phyloP scores from a whole-genome alignment of 768 basidiomycete genomes.

The Serpula lacrymans region DNA sequence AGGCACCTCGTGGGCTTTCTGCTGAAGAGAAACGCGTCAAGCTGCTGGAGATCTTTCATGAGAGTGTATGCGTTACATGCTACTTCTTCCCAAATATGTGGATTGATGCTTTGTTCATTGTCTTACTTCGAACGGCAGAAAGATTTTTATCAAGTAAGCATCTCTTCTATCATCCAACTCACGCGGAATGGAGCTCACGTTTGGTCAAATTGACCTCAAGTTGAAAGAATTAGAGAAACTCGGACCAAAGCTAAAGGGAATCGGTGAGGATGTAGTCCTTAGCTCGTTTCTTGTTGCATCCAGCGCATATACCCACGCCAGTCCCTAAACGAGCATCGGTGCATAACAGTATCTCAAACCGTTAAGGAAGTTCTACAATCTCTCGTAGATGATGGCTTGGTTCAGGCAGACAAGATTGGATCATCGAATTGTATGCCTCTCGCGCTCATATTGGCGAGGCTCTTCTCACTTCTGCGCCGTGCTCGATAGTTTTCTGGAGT shows the following conservation, averaged over 20 bases:
- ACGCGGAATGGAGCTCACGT: neutral
- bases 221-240: constrained; percentile 92
- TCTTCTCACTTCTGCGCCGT: neutral
- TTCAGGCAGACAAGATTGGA: constrained; percentile 89
- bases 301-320: too few relatives aligned
- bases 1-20: constrained; percentile 84
- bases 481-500: constrained; percentile 97
- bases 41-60: constrained; percentile 90
- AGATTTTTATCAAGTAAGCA: constrained; percentile 73
- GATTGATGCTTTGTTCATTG: neutral
- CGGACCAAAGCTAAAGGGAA: constrained; percentile 85
- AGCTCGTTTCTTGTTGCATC: neutral
- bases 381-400: constrained; percentile 82
- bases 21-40: constrained; percentile 88
- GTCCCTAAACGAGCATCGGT: constrained; percentile 1
- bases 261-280: constrained; percentile 47
- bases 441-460: constrained; percentile 18
- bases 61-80: constrained; percentile 54
- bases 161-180: neutral
- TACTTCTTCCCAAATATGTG: neutral
- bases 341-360: constrained; percentile 73
- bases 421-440: constrained; percentile 80
- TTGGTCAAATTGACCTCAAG: constrained; percentile 30
- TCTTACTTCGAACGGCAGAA: constrained; percentile 43
- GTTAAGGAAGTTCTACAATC: constrained; percentile 91